Evolutionary conservation across 192 early-diverging fungal species (phyloP).

Genomic region (Glomus cerebriforme): DNA sequence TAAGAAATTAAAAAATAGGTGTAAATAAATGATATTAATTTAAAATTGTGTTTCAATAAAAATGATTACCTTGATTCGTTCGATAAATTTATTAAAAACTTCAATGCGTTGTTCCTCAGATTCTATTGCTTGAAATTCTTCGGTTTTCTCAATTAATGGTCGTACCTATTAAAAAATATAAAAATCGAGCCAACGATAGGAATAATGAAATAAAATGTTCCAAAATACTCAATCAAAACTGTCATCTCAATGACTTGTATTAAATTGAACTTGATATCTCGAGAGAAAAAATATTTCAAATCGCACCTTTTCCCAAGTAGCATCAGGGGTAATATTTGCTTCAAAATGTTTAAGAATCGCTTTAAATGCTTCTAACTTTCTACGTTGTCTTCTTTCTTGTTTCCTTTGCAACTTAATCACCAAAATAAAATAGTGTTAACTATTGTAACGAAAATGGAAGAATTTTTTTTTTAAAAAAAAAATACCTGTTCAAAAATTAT

Average conservation of each 20-base stretch:
- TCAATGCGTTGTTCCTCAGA: slow-evolving; percentile 64
- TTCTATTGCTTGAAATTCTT: slow-evolving; percentile 70
- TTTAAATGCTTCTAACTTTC: slow-evolving; percentile 79
- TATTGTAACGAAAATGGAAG: background rate
- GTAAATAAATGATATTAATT: background rate
- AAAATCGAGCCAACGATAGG: slow-evolving; percentile 22
- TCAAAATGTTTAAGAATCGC: slow-evolving; percentile 67
- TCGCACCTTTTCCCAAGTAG: slow-evolving; percentile 70
- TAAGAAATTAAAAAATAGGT: slow-evolving; percentile 6
- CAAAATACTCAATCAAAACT: background rate
- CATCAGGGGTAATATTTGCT: slow-evolving; percentile 59
- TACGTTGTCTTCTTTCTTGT: slow-evolving; percentile 67
- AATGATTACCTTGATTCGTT: slow-evolving; percentile 58
- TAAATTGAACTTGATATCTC: background rate
- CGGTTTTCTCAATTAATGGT: slow-evolving; percentile 46
- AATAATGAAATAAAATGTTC: background rate
- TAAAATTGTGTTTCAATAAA: background rate
- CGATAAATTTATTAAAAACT: slow-evolving; percentile 75
- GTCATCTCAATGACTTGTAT: background rate
- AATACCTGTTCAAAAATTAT: slow-evolving; percentile 56
- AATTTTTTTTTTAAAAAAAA: background rate
- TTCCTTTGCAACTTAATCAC: slow-evolving; percentile 47
- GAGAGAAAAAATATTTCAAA: slow-evolving; percentile 23
- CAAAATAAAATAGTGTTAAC: background rate
- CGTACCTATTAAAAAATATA: slow-evolving; percentile 35